Base-by-base conservation (phyloP, 768 basidiomycete species). In the Rhodotorula paludigena region DNA sequence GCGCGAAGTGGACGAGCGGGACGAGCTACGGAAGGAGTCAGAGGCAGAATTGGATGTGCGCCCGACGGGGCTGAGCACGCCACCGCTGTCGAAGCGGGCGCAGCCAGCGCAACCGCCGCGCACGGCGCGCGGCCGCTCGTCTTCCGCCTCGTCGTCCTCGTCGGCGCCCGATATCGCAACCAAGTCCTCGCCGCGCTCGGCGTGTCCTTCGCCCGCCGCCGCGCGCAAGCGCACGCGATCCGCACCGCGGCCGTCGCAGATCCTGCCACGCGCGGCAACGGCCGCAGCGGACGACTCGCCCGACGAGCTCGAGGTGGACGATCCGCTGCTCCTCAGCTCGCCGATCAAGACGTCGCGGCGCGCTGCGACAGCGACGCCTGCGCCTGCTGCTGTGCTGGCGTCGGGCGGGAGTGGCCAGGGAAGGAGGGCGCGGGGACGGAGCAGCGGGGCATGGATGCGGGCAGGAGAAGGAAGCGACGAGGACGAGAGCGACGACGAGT, bases 61-160 rank as follows among this genome's bases (percentile, higher is more conserved):
- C 7, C 30, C 49, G 32, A 12, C 12, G n/a, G 54, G 54, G 6
- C 28, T 55, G 25, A n/a, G 36, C 14, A 55, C 54, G 9, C 54
- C 54, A n/a, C 54, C 54, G 36, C 38, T 55, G 9, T 55, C 54
- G 54, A 55, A 55, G 38, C 25, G 53, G 18, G 4, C 53, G 25
- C 2, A 36, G 35, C n/a, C n/a, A n/a, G n/a, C n/a, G n/a, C n/a
- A n/a, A n/a, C n/a, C n/a, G n/a, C n/a, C n/a, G n/a, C n/a, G n/a
- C n/a, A n/a, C n/a, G n/a, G n/a, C n/a, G n/a, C n/a, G n/a, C n/a
- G n/a, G n/a, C n/a, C n/a, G n/a, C n/a, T n/a, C 25, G 36, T 4
- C 36, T 23, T 45, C 21, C 44, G 2, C 7, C 44, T 45, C 5
- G 21, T 5, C 44, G 44, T 23, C 23, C 44, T 10, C 7, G 21